phyloP scores from a whole-genome alignment of 768 basidiomycete species.

The Termitomyces sp. region DNA sequence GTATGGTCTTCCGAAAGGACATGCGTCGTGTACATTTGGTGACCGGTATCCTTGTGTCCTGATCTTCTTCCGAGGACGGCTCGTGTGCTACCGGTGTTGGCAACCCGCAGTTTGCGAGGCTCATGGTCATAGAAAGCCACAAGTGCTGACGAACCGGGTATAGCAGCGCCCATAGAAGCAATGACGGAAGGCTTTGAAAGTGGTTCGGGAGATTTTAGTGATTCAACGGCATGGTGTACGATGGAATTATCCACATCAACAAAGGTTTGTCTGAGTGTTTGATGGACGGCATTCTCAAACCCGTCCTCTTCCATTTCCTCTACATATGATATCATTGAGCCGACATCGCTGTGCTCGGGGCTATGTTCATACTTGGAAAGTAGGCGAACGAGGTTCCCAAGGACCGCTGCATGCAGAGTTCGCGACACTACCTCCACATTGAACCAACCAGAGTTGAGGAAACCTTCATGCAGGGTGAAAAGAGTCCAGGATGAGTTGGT shows the following conservation, averaged over 20 bases:
- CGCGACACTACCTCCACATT: conserved; percentile 21
- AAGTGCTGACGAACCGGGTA: conserved; percentile 3
- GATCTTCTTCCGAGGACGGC: conserved; percentile 3
- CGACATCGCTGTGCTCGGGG: conserved; percentile 13
- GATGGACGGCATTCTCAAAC: neutral
- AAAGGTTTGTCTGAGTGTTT: neutral
- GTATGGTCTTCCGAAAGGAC: conserved; percentile 2
- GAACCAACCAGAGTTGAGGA: conserved; percentile 18
- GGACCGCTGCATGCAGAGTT: conserved; percentile 18
- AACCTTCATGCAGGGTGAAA: conserved; percentile 29
- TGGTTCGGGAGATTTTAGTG: neutral
- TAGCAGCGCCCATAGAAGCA: neutral
- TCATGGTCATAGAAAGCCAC: conserved; percentile 1
- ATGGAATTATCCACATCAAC: neutral
- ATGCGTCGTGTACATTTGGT: neutral
- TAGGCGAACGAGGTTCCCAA: neutral
- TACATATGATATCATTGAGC: neutral
- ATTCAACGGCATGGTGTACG: neutral
- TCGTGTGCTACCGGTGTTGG: neutral
- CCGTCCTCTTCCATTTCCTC: neutral
- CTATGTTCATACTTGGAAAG: conserved; percentile 9
- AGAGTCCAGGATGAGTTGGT: conserved; percentile 23
- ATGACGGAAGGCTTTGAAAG: neutral
- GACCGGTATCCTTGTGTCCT: neutral
- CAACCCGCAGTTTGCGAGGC: conserved; percentile 2